Evolutionary conservation across 2,329 filamentous ascomycete species (phyloP), one percentile per base, ranked within the genome.

Genomic region (Alternaria viburni): DNA sequence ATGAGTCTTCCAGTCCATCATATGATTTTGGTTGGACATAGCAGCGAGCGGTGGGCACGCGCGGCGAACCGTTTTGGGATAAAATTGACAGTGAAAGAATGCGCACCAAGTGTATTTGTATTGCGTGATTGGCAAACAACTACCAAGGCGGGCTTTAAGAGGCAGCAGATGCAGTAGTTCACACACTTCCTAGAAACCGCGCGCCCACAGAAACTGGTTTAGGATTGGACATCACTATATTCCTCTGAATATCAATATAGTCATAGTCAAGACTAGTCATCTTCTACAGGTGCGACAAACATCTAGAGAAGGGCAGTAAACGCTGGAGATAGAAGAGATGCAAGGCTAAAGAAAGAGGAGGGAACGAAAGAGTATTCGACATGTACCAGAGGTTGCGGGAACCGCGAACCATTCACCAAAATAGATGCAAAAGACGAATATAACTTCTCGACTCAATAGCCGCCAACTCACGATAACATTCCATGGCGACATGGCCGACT

Each of bases 21-120:
- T 5, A 3, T 23, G 0, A 46, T 25, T 7, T 5, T 0, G 44
- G 12, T 3, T 46, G 12, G 7, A 21, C 19, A 3, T 9, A 3
- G 2, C 19, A 46, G 44, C 44, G 44, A 46, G 11, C 6, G 44
- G 45, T 47, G 46, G 15, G 46, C 25, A 19, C 5, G 23, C 15
- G 46, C 9, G 15, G 15, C 36, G n/a, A 10, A n/a, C n/a, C 23
- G 15, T 28, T 49, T 28, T 4, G 25, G n/a, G 11, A 28, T 5
- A 9, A 7, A 1, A 4, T 28, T 28, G 46, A 28, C 26, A 49
- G 15, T 28, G 46, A 49, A 28, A 49, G 46, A 6, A 26, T 6
- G 15, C 25, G 46, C 11, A 15, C 2, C 15, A 17, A 49, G 12
- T 46, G 44, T 3, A 7, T 46, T 23, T 46, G 44, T 3, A 7